phyloP scores from a whole-genome alignment of 2,329 filamentous ascomycete species.

The Botryotinia calthae region DNA sequence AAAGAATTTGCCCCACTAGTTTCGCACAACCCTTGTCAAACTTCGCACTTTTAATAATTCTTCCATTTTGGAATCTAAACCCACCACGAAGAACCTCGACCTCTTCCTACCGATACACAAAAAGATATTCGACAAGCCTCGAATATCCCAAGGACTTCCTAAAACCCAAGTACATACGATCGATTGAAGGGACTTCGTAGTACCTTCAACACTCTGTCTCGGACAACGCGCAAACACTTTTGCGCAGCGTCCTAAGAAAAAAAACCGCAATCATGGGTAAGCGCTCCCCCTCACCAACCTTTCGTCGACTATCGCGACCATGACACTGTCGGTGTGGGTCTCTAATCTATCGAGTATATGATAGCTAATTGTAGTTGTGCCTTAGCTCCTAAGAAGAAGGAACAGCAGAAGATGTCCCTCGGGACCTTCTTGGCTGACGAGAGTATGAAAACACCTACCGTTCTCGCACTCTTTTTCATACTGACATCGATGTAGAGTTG shows the following conservation, averaged over 20 bases:
- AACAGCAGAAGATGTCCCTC: conserved; percentile 95
- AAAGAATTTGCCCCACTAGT: conserved; percentile 14
- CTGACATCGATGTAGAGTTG: conserved; percentile 51
- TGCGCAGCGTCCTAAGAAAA: conserved; percentile 45
- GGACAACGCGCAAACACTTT: conserved; percentile 37
- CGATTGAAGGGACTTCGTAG: conserved; percentile 28
- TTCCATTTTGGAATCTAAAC: conserved; percentile 12
- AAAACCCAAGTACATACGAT: conserved; percentile 9
- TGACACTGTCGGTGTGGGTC: not conserved
- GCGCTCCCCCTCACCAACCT: conserved; percentile 34
- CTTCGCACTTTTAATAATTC: conserved; percentile 20
- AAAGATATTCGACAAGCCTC: conserved; percentile 20
- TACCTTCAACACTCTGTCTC: conserved; percentile 28
- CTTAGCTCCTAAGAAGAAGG: conserved; percentile 82
- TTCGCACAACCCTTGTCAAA: conserved; percentile 18
- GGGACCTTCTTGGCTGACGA: conserved; percentile 92
- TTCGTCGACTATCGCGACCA: conserved; percentile 18
- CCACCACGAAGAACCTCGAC: conserved; percentile 19
- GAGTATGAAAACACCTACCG: conserved; percentile 56
- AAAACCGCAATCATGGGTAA: conserved; percentile 62
- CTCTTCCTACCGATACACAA: conserved; percentile 1
- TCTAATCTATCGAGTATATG: not conserved
- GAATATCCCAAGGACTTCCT: not conserved
- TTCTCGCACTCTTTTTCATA: conserved; percentile 40
- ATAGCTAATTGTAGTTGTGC: conserved; percentile 44